Evolutionary conservation across 345 rosid genomes (phyloP).

Genomic region (Cochlearia excelsa): DNA sequence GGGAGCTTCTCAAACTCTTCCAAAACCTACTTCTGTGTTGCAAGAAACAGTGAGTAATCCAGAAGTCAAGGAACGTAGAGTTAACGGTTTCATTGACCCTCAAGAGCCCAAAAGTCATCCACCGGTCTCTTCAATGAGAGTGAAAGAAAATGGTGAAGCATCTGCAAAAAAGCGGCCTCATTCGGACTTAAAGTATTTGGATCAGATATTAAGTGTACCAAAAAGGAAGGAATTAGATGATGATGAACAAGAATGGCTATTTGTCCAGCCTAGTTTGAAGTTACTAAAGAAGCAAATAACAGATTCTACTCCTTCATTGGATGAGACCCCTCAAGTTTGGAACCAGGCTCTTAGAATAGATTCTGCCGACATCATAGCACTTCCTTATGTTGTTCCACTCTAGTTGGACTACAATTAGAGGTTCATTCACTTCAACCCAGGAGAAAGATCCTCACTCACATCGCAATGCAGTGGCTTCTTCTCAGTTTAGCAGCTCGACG

Average conservation of each 20-base stretch:
- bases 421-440: slow-evolving; percentile 11
- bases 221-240: slow-evolving; percentile 49
- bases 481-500: slow-evolving; percentile 1
- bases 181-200: slow-evolving; percentile 61
- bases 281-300: slow-evolving; percentile 36
- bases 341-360: slow-evolving; percentile 57
- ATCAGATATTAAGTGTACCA: slow-evolving; percentile 55
- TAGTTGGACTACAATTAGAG: slow-evolving; percentile 35
- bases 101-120: slow-evolving; percentile 35
- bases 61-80: slow-evolving; percentile 40
- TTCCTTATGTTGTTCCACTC: slow-evolving; percentile 76
- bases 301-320: slow-evolving; percentile 22
- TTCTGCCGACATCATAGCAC: slow-evolving; percentile 58
- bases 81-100: slow-evolving; percentile 44
- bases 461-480: slow-evolving; percentile 8
- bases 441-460: slow-evolving; percentile 15
- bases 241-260: slow-evolving; percentile 68
- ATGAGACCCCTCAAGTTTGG: slow-evolving; percentile 51
- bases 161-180: slow-evolving; percentile 55
- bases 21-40: slow-evolving; percentile 27
- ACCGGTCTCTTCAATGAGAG: slow-evolving; percentile 29
- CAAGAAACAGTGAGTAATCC: slow-evolving; percentile 32
- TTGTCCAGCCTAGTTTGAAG: slow-evolving; percentile 28
- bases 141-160: slow-evolving; percentile 41
- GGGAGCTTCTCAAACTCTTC: slow-evolving; percentile 36